Conservation (phyloP, 2,329 filamentous ascomycete species). For the Aspergillus fumigatus region DNA sequence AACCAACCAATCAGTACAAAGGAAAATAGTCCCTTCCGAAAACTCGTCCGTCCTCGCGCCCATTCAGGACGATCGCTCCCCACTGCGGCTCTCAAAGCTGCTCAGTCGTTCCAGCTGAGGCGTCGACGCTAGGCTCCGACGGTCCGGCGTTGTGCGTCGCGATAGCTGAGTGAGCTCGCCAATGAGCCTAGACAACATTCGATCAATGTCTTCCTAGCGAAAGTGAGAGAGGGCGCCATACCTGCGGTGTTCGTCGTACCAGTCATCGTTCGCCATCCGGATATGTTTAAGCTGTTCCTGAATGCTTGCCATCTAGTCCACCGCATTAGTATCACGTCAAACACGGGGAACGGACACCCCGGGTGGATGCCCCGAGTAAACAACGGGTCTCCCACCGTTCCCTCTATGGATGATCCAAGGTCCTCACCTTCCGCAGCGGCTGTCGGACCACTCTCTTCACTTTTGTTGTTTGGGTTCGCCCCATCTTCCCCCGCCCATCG, state of each 20-base stretch:
- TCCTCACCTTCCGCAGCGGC: constrained; percentile 43
- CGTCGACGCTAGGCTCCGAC: constrained; percentile 26
- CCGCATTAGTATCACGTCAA: constrained; percentile 14
- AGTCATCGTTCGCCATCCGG: constrained; percentile 41
- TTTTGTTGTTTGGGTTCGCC: constrained; percentile 21
- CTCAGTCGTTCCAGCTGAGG: constrained; percentile 21
- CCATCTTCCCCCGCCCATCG: constrained; percentile 38
- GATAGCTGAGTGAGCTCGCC: constrained; percentile 35
- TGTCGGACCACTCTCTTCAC: constrained; percentile 31
- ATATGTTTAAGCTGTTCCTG: constrained; percentile 45
- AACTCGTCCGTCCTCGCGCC: not conserved
- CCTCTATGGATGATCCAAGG: constrained; percentile 45
- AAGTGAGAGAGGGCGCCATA: constrained; percentile 14
- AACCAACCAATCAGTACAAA: constrained; percentile 19
- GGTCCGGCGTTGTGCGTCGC: constrained; percentile 25
- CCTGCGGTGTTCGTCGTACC: constrained; percentile 42
- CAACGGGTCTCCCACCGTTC: constrained; percentile 45
- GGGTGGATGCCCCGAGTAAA: constrained; percentile 19
- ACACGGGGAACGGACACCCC: constrained; percentile 17
- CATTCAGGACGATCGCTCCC: constrained; percentile 8
- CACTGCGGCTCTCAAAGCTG: constrained; percentile 5
- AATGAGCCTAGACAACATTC: constrained; percentile 30
- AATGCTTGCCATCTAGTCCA: constrained; percentile 43
- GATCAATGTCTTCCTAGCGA: not conserved
- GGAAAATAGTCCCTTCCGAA: constrained; percentile 11